These are phyloP conservation scores for Clavispora vitiphila DNA, from an alignment of 805 yeast genomes.

Conservation along the genomic window DNA sequence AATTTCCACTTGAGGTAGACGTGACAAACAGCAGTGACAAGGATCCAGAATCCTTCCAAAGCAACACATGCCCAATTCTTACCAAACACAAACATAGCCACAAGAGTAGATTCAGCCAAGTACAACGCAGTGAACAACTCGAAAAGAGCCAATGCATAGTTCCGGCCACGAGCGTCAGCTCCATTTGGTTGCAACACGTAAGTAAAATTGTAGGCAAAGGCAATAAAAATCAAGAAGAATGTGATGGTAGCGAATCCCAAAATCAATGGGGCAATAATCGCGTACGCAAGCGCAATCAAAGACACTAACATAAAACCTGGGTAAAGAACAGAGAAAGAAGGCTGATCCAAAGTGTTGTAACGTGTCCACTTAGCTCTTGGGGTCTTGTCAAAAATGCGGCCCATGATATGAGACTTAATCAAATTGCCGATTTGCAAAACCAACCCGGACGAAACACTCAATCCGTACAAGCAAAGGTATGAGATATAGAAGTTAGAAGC, in stretches of 20 bases:
- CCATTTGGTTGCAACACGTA: conserved; percentile 56
- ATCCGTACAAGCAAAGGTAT: conserved; percentile 77
- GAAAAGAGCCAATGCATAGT: conserved; percentile 67
- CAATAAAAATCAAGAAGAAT: conserved; percentile 52
- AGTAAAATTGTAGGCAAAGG: conserved; percentile 56
- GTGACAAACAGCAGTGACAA: conserved; percentile 55
- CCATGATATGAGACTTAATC: conserved; percentile 65
- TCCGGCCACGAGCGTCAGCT: conserved; percentile 66
- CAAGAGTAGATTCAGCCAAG: conserved; percentile 62
- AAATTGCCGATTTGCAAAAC: conserved; percentile 72
- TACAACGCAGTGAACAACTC: conserved; percentile 70
- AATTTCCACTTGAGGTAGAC: conserved; percentile 54
- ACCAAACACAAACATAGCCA: conserved; percentile 69
- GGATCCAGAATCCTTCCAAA: conserved; percentile 57
- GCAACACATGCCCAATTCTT: conserved; percentile 78
- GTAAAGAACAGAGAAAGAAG: conserved; percentile 78
- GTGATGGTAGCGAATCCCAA: conserved; percentile 63
- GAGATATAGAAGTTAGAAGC: conserved; percentile 88
- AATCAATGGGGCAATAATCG: conserved; percentile 74
- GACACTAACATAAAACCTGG: conserved; percentile 74
- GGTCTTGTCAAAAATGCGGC: conserved; percentile 70
- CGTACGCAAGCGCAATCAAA: conserved; percentile 67
- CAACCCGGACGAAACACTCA: conserved; percentile 70
- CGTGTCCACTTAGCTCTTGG: conserved; percentile 92
- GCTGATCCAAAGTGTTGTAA: conserved; percentile 54